These are phyloP conservation scores for Sclerotinia glacialis DNA, from an alignment of 2,329 filamentous ascomycete genomes.

Conservation along the genomic window DNA sequence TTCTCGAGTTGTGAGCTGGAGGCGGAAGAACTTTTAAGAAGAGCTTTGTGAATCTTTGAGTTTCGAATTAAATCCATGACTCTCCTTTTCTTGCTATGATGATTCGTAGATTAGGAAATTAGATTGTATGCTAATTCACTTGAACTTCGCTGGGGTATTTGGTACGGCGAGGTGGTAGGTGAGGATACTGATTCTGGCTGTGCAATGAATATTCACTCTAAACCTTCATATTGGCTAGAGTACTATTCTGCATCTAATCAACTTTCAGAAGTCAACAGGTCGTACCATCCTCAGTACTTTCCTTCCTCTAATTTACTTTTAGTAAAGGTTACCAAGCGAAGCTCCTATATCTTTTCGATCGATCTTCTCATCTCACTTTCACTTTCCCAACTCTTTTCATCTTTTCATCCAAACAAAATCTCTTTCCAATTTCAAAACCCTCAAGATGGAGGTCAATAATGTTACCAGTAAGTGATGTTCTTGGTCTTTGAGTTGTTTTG, in stretches of 20 bases:
- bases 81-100: background rate
- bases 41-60: background rate
- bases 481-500: background rate
- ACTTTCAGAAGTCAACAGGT: background rate
- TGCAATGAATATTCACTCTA: background rate
- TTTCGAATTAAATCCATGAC: background rate
- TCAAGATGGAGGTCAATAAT: background rate
- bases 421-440: background rate
- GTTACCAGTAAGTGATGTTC: background rate
- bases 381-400: background rate
- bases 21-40: background rate
- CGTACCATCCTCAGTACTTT: background rate
- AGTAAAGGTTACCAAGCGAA: background rate
- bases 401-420: background rate
- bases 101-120: background rate
- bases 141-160: too few relatives aligned
- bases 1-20: background rate
- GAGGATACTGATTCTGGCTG: background rate
- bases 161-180: background rate
- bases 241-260: background rate
- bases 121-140: constrained; percentile 1
- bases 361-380: background rate
- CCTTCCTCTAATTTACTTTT: background rate
- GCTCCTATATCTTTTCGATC: background rate
- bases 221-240: background rate